Evolutionary conservation across 805 yeast genomes (phyloP).

Genomic region (Pichia thaimueangensis): DNA sequence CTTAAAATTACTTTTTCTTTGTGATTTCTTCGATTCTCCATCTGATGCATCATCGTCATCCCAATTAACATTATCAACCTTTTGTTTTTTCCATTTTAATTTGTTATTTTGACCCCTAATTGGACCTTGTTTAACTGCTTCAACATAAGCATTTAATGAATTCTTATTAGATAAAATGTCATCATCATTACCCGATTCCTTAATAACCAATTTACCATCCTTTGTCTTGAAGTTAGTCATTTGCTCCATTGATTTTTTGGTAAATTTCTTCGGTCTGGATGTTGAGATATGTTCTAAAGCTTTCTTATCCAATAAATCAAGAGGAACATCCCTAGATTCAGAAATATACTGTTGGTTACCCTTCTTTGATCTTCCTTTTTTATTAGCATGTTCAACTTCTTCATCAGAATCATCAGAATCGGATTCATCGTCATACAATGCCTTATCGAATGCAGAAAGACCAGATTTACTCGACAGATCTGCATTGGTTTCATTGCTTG

Average conservation of each 20-base stretch:
- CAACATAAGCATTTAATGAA: conserved; percentile 88
- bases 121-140: conserved; percentile 90
- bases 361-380: conserved; percentile 16
- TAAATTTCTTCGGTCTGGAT: conserved; percentile 63
- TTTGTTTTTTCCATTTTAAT: conserved; percentile 64
- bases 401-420: conserved; percentile 53
- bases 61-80: conserved; percentile 48
- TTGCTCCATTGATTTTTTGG: conserved; percentile 36
- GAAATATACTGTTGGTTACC: conserved; percentile 58
- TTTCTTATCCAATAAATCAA: conserved; percentile 81
- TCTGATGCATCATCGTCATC: conserved; percentile 34
- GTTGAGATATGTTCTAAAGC: conserved; percentile 86
- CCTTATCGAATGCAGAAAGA: conserved; percentile 89
- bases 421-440: conserved; percentile 63
- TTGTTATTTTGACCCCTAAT: conserved; percentile 89
- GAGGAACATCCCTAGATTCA: conserved; percentile 67
- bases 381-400: conserved; percentile 26
- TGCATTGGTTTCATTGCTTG: conserved; percentile 16
- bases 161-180: conserved; percentile 35
- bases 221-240: conserved; percentile 42
- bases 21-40: conserved; percentile 10
- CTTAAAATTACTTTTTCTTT: conserved; percentile 10
- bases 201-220: conserved; percentile 65
- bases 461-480: conserved; percentile 25
- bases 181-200: conserved; percentile 47